Evolutionary conservation across 352 stramenopile genomes (phyloP), one percentile per base, ranked within the genome.

Genomic region (Pythium rishiriense): DNA sequence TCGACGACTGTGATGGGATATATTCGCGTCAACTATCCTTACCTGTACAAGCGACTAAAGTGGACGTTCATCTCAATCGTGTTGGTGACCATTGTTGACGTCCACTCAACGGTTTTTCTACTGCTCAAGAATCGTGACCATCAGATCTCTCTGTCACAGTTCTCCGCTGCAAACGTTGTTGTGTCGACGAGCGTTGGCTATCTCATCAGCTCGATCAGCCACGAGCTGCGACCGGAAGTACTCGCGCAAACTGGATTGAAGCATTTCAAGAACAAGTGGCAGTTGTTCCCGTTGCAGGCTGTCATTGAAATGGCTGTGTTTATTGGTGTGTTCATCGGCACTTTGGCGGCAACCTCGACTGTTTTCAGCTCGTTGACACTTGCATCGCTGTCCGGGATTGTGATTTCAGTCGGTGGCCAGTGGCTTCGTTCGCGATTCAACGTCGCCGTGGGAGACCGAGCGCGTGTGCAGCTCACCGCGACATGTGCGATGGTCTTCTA

Each of bases 21-120:
- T 41, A 56, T 79, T 19, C 73, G 70, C 45, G 26, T 48, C 1
- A 46, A 72, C 49, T 90, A 82, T 26, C 71, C 72, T 31, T 78
- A 80, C 60, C 62, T 90, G 48, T 91, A 90, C 68, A 91, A 83
- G 61, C 72, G 83, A 21, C 73, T 88, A 8, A 91, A 87, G 58
- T 93, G 83, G 83, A 90, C 83, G 14, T 93, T 90, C 50, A 82
- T 88, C 25, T 69, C 71, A n/a, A 83, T 90, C 52, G 83, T 90
- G 55, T 47, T 93, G 9, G 67, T 90, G 9, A 88, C 83, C 5
- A 75, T 71, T 12, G 62, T 91, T n/a, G 83, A 93, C 50, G 56
- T 90, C 22, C 87, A 80, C 60, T 91, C 81, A 11, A 90, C 81
- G 1, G 58, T 84, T 39, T 69, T 88, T 15, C 60, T 70, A 22